These are phyloP conservation scores for Furcasterigmium furcatum DNA, from an alignment of 2,329 filamentous ascomycete genomes.

Conservation along the genomic window DNA sequence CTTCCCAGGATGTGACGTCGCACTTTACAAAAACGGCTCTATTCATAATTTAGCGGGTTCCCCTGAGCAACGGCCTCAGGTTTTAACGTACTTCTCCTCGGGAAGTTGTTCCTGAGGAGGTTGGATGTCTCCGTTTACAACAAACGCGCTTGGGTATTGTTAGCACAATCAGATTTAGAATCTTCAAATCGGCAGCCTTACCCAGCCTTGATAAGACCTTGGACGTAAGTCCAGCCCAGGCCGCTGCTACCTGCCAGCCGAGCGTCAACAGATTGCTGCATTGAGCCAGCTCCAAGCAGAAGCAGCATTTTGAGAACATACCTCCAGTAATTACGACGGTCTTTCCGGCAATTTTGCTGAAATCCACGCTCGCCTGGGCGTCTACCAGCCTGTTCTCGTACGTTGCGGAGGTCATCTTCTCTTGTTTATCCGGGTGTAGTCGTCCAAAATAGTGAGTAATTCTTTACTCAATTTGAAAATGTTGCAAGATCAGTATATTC, in stretches of 20 bases:
- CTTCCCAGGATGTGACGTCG: slow-evolving; percentile 38
- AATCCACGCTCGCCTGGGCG: no score
- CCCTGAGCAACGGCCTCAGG: neutral
- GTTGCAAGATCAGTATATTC: no score
- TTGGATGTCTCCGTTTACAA: neutral
- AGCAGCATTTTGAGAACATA: neutral
- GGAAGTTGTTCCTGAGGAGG: neutral
- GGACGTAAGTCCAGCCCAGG: neutral
- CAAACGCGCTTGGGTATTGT: no score
- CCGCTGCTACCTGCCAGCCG: neutral
- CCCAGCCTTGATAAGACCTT: neutral
- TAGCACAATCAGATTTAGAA: no score
- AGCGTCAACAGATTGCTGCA: no score
- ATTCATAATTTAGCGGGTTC: neutral
- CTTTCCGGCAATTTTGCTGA: slow-evolving; percentile 25
- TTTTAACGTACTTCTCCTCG: neutral
- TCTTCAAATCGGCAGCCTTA: neutral
- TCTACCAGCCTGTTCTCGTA: no score
- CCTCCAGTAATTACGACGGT: slow-evolving; percentile 25
- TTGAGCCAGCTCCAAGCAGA: no score
- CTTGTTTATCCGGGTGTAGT: no score
- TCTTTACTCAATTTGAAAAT: no score
- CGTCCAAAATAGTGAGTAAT: no score
- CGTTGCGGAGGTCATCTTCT: no score
- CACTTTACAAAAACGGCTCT: slow-evolving; percentile 31